A percentile compares a stretch with the other conserved stretches of the same genome.
Conservation (phyloP, 208 protist genomes). For the Blechomonas ayalai region DNA sequence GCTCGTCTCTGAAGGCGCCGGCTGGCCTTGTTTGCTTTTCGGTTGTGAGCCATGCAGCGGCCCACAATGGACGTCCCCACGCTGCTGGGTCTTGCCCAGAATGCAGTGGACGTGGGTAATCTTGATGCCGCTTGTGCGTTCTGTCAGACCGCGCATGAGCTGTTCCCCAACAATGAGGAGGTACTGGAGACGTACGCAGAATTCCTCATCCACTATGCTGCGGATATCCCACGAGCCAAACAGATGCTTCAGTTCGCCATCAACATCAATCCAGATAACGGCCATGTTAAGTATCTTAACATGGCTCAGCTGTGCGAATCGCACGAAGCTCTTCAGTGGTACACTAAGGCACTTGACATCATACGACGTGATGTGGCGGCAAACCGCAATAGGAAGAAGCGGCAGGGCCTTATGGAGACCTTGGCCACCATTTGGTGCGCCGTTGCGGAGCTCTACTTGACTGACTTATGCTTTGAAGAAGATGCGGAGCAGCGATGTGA, state of each 20-base stretch:
- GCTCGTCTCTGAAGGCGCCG: too few relatives aligned
- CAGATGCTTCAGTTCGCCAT: constrained; percentile 86
- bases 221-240: constrained; percentile 60
- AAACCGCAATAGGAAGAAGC: constrained; percentile 46
- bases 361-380: too few relatives aligned
- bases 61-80: constrained; percentile 62
- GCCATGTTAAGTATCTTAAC: constrained; percentile 89
- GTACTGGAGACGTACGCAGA: constrained; percentile 90
- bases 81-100: constrained; percentile 72
- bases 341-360: constrained; percentile 71
- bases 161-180: constrained; percentile 77
- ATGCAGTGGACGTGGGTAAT: constrained; percentile 78
- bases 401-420: constrained; percentile 52
- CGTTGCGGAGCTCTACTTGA: constrained; percentile 87
- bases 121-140: constrained; percentile 79
- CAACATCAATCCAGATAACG: constrained; percentile 63
- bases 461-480: constrained; percentile 80
- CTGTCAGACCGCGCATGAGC: constrained; percentile 68
- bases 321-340: constrained; percentile 70
- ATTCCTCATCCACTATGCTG: constrained; percentile 81
- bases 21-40: constrained; percentile 5
- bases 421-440: constrained; percentile 82
- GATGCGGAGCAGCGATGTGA: constrained; percentile 84
- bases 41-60: background rate
- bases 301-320: constrained; percentile 81